Evolutionary conservation across 192 early-diverging fungal genomes (phyloP).

Genomic region (Dissophora ornata): DNA sequence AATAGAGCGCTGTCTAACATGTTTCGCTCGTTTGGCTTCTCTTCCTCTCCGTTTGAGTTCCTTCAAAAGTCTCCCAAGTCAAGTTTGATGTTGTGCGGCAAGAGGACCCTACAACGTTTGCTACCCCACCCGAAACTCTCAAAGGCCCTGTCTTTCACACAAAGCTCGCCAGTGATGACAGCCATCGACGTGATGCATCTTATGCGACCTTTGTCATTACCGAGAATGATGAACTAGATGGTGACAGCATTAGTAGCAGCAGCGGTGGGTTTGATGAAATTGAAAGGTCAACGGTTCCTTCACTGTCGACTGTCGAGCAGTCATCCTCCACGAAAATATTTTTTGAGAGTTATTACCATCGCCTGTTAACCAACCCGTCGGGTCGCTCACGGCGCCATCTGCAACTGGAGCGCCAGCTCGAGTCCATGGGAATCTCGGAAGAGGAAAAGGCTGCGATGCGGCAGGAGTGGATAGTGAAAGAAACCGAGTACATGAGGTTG

Average conservation of each 20-base stretch:
- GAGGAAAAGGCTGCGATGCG: constrained; percentile 61
- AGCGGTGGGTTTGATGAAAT: constrained; percentile 17
- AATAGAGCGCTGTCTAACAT: constrained; percentile 9
- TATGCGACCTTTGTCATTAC: constrained; percentile 51
- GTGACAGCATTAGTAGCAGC: not conserved
- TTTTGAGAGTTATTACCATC: constrained; percentile 70
- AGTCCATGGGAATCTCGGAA: constrained; percentile 59
- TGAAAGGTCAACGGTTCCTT: constrained; percentile 46
- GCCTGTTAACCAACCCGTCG: constrained; percentile 60
- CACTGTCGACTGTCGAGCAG: constrained; percentile 66
- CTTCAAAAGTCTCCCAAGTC: constrained; percentile 52
- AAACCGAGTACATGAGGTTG: constrained; percentile 66
- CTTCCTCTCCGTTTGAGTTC: constrained; percentile 37
- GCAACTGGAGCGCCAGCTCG: constrained; percentile 66
- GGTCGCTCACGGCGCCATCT: constrained; percentile 58
- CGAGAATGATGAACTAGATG: constrained; percentile 26
- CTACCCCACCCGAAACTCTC: constrained; percentile 46
- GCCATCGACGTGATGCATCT: constrained; percentile 34
- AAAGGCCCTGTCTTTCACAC: constrained; percentile 37
- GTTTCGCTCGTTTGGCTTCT: not conserved
- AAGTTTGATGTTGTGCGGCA: constrained; percentile 45
- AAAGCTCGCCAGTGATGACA: constrained; percentile 12
- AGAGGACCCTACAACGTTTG: constrained; percentile 35
- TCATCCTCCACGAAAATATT: constrained; percentile 70
- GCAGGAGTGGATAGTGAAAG: constrained; percentile 62